Percentiles rank a stretch among this genome's conserved stretches.
Conservation (phyloP, 2,329 filamentous ascomycete species). For the Botrytis elliptica region DNA sequence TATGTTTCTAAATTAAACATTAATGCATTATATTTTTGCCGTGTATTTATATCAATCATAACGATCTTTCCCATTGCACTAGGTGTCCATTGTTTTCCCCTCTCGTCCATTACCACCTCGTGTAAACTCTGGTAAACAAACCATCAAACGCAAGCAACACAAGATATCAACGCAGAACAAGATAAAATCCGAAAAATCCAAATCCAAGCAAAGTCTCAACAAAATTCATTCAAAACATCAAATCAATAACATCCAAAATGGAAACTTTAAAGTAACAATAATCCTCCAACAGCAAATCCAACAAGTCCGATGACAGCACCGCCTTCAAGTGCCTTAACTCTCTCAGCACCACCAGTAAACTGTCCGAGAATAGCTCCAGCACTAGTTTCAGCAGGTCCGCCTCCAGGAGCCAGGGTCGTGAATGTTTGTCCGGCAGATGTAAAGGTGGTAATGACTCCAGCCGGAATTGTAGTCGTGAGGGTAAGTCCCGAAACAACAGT, state of each 20-base stretch:
- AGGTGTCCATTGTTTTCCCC: neutral
- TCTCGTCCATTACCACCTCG: neutral
- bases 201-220: slow-evolving; percentile 13
- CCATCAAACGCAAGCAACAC: neutral
- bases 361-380: neutral
- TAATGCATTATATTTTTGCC: neutral
- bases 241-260: neutral
- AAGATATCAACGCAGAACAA: neutral
- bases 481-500: neutral
- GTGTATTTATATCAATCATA: neutral
- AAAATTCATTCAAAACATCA: neutral
- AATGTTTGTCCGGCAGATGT: neutral
- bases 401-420: neutral
- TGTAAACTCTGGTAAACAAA: neutral
- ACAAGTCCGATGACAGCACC: slow-evolving; percentile 14
- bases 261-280: slow-evolving; percentile 17
- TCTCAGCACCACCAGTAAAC: neutral
- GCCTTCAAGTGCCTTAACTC: neutral
- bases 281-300: slow-evolving; percentile 16
- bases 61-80: neutral
- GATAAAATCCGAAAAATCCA: neutral
- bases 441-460: neutral
- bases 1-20: slow-evolving; percentile 12
- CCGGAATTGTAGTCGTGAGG: neutral
- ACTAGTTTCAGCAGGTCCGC: neutral